Base-by-base conservation (phyloP, 2,329 filamentous ascomycete species). In the Colletotrichum sojae region DNA sequence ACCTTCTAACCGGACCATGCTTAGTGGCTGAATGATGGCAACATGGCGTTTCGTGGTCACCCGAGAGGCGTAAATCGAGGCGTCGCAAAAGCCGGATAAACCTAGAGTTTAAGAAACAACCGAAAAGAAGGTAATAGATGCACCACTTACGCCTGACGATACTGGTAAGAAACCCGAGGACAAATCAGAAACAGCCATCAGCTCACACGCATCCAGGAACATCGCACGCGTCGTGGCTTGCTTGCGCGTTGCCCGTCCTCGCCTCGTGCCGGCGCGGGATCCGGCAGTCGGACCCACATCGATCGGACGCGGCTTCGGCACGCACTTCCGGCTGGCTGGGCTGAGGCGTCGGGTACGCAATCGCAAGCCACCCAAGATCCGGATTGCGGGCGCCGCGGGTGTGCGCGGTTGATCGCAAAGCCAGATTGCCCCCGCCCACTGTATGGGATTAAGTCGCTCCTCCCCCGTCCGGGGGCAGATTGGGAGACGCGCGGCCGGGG, bases 301-400 rank as follows among this genome's bases (percentile, higher is more conserved):
- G 31, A 51, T 49, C 56, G 45, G 45, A n/a, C 25, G 56, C 56
- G 10, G 27, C 12, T 6, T 22, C 56, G 56, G 56, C 56, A 59
- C 27, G 39, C 25, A 6, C 46, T 40, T 36, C 43, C 45, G 31
- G 43, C 46, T 49, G 39, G 56, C 18, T 49, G 40, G 12, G 22
- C 15, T 15, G 25, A 20, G 36, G 45, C 40, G 46, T 25, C 22
- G 22, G 22, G 22, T 55, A 22, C 18, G 43, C 39, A 27, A 15
- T 27, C 31, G n/a, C 20, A n/a, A 4, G 25, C 22, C 36, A 40
- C 31, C 8, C 31, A n/a, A 31, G 22, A n/a, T 9, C 39, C 59
- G 59, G 49, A 9, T 40, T 18, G 22, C 59, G 59, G 59, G n/a
- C 16, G 49, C 48, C 59, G 59, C 49, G 59, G 59, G 54, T n/a